phyloP scores from a whole-genome alignment of 2,329 filamentous ascomycete species.

The Grosmannia penicillata region DNA sequence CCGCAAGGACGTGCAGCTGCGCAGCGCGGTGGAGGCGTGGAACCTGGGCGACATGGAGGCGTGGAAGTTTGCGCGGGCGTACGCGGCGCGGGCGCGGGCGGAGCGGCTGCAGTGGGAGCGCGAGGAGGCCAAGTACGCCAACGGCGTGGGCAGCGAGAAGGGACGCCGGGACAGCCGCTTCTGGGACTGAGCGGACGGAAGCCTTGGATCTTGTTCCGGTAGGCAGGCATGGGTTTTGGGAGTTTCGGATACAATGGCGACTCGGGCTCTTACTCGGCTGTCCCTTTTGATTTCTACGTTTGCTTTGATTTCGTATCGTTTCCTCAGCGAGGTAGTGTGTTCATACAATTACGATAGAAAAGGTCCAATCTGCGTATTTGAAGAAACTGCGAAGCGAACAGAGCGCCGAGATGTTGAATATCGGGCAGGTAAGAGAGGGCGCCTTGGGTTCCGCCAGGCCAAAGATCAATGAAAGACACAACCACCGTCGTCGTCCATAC shows the following conservation, averaged over 20 bases:
- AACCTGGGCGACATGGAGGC: constrained; percentile 61
- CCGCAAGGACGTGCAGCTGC: constrained; percentile 28
- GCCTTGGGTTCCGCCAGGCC: too few species aligned
- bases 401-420: too few species aligned
- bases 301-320: neutral
- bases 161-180: constrained; percentile 14
- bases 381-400: too few species aligned
- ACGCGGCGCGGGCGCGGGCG: constrained; percentile 43
- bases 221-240: neutral
- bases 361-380: too few species aligned
- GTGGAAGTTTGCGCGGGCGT: constrained; percentile 62
- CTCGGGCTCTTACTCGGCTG: too few species aligned
- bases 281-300: neutral
- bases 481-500: too few species aligned
- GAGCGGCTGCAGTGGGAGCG: constrained; percentile 57
- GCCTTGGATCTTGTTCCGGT: neutral
- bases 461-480: too few species aligned
- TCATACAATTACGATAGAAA: too few species aligned
- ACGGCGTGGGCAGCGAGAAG: constrained; percentile 41
- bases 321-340: too few species aligned
- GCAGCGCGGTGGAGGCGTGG: constrained; percentile 47
- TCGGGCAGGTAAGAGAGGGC: too few species aligned
- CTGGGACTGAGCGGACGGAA: neutral
- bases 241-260: neutral
- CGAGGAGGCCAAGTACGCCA: constrained; percentile 49